These are phyloP conservation scores for Periconia sp. DNA, from an alignment of 2,329 filamentous ascomycete species.

Conservation along the genomic window DNA sequence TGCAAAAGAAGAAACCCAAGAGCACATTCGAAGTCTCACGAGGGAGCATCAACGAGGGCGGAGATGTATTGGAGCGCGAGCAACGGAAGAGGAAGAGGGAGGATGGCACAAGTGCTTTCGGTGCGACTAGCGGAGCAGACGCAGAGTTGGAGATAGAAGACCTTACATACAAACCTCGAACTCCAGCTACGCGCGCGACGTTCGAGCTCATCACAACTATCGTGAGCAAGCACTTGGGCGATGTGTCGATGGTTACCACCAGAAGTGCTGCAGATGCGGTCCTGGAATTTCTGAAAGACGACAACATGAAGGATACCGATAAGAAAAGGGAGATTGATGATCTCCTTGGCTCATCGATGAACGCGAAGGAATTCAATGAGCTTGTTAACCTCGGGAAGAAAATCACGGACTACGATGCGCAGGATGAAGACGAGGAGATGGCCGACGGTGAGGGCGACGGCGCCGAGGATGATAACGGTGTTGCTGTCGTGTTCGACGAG, in stretches of 20 bases:
- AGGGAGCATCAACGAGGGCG: constrained; percentile 75
- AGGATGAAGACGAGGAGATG: constrained; percentile 87
- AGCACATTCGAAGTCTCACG: constrained; percentile 72
- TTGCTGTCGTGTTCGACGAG: constrained; percentile 95
- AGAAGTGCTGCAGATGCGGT: constrained; percentile 92
- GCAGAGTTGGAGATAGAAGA: constrained; percentile 88
- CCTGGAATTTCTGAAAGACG: constrained; percentile 90
- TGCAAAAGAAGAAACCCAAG: constrained; percentile 70
- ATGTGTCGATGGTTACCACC: constrained; percentile 89
- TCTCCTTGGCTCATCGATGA: constrained; percentile 79
- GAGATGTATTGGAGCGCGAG: constrained; percentile 79
- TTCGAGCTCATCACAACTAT: constrained; percentile 94
- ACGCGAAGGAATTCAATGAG: constrained; percentile 93
- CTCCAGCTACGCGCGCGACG: constrained; percentile 84
- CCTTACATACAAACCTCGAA: constrained; percentile 87
- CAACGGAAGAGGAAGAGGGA: constrained; percentile 78
- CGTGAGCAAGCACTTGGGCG: constrained; percentile 83
- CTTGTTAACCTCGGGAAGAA: constrained; percentile 96
- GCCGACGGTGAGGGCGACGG: constrained; percentile 68
- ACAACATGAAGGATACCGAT: constrained; percentile 93
- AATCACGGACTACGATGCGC: constrained; percentile 96
- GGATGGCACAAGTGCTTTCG: constrained; percentile 64
- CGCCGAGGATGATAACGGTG: constrained; percentile 85
- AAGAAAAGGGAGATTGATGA: constrained; percentile 98
- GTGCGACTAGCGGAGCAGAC: constrained; percentile 74